Evolutionary conservation across 371 early-diverging fungal genomes (phyloP).

Genomic region (Lichtheimia hyalospora): DNA sequence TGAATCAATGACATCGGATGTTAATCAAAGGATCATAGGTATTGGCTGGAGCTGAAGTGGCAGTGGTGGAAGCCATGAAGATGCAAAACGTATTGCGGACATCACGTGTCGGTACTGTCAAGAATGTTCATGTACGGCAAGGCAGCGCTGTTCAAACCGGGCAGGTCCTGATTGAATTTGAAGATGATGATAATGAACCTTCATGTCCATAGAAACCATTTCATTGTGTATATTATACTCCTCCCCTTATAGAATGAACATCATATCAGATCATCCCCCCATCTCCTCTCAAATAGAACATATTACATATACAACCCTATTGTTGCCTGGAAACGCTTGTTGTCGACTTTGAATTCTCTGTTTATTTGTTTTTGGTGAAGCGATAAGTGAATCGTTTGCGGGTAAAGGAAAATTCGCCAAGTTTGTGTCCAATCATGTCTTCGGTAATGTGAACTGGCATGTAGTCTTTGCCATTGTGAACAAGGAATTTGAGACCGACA

Average conservation of each 20-base stretch:
- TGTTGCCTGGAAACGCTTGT: not conserved
- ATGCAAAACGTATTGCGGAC: constrained; percentile 95
- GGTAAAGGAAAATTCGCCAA: constrained; percentile 94
- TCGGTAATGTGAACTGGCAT: constrained; percentile 85
- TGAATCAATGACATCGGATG: not conserved
- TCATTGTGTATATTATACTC: too few relatives aligned
- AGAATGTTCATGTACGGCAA: constrained; percentile 71
- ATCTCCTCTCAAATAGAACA: too few relatives aligned
- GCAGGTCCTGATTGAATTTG: constrained; percentile 84
- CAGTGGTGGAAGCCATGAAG: constrained; percentile 97
- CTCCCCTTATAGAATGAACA: too few relatives aligned
- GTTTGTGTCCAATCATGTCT: constrained; percentile 96
- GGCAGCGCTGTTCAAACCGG: constrained; percentile 84
- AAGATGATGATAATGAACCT: constrained; percentile 16
- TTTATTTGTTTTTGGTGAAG: constrained; percentile 83
- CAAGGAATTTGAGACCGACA: constrained; percentile 88
- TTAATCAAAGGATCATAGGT: constrained; percentile 41
- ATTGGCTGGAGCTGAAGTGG: constrained; percentile 83
- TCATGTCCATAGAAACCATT: too few relatives aligned
- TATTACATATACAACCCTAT: constrained; percentile 3
- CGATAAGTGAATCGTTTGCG: constrained; percentile 88
- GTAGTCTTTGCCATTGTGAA: constrained; percentile 95
- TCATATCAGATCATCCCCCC: too few relatives aligned
- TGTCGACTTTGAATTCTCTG: not conserved
- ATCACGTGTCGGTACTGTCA: constrained; percentile 77